A percentile compares a stretch with the other conserved stretches of the same genome.
Evolutionary conservation across 306 rosid species (phyloP).

Genomic region (Medicago truncatula): MtrunA17r5.0-ANR NC_053044.1:6141501-6142000

Average conservation of each 20-base stretch:
- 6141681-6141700: neutral
- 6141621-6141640: neutral
- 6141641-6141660: neutral
- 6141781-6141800: neutral
- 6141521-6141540: neutral
- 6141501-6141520: slow-evolving; percentile 8
- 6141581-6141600: neutral
- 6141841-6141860: no score
- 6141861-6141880: no score
- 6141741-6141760: neutral
- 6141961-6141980: neutral
- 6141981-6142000: slow-evolving; percentile 46
- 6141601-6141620: neutral
- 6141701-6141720: neutral
- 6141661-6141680: neutral
- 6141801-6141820: neutral
- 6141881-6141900: neutral
- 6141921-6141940: neutral
- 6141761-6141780: neutral
- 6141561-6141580: neutral
- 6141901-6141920: neutral
- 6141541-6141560: neutral
- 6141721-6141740: neutral
- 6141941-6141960: neutral
- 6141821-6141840: neutral